Percentiles rank a stretch among this genome's conserved stretches.
phyloP scores from a whole-genome alignment of 305 asterid genomes.

The Fraxinus paxiana region DNA sequence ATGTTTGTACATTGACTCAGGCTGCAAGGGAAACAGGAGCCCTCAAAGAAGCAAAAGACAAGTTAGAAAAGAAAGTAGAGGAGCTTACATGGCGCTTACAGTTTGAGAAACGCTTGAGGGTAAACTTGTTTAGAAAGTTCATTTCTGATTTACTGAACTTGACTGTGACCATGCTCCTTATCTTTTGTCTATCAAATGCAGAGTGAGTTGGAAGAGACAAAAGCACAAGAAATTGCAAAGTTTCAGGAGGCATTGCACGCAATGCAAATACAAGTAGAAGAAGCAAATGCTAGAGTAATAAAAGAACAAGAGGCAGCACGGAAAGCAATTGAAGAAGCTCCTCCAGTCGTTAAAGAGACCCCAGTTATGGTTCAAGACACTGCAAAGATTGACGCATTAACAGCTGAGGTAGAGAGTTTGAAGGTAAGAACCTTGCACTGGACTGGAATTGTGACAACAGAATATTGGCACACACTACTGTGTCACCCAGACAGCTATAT shows the following conservation, averaged over 20 bases:
- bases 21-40: conserved; percentile 99
- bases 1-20: conserved; percentile 33
- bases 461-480: neutral
- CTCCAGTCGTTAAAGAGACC: conserved; percentile 93
- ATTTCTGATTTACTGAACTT: conserved; percentile 5
- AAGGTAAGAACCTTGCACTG: conserved; percentile 47
- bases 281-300: conserved; percentile 74
- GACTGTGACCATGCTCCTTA: conserved; percentile 19
- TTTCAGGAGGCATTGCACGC: conserved; percentile 74
- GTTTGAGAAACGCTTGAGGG: conserved; percentile 92
- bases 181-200: conserved; percentile 36
- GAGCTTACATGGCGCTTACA: conserved; percentile 99
- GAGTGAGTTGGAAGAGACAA: conserved; percentile 92
- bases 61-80: conserved; percentile 98
- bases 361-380: conserved; percentile 90
- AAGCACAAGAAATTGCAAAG: conserved; percentile 78
- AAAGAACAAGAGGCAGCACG: conserved; percentile 84
- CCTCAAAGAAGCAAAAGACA: conserved; percentile 96
- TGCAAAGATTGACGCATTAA: conserved; percentile 67
- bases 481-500: neutral
- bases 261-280: conserved; percentile 77
- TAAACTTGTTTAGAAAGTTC: conserved; percentile 29
- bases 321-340: conserved; percentile 94
- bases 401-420: conserved; percentile 72
- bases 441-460: conserved; percentile 9